Percentiles rank a stretch among this genome's conserved stretches.
phyloP scores from a whole-genome alignment of 2,329 filamentous ascomycete species.

The Simplicillium sp. region DNA sequence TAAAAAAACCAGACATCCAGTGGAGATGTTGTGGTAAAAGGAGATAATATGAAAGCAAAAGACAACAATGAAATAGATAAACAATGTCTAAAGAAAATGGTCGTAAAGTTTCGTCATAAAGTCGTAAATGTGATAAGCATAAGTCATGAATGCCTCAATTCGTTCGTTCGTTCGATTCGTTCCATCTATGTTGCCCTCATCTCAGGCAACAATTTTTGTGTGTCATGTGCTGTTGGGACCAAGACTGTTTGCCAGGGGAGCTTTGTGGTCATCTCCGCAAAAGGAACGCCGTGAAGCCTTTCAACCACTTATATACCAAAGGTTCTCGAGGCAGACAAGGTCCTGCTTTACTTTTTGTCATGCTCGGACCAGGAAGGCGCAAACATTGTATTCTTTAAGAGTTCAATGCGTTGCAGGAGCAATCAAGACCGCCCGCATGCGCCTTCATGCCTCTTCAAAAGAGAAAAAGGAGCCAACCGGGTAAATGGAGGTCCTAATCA shows the following conservation, averaged over 20 bases:
- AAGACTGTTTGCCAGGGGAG: too few relatives aligned
- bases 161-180: conserved; percentile 5
- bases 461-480: too few relatives aligned
- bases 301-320: conserved; percentile 21
- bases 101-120: conserved; percentile 15
- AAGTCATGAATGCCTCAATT: conserved; percentile 8
- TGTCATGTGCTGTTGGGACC: too few relatives aligned
- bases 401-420: too few relatives aligned
- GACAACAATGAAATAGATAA: background rate
- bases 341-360: conserved; percentile 1
- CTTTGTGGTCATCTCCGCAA: conserved; percentile 17
- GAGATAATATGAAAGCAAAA: background rate
- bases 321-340: too few relatives aligned
- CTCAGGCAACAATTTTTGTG: background rate
- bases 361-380: too few relatives aligned
- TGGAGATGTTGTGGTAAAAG: too few relatives aligned
- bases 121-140: conserved; percentile 11
- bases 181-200: conserved; percentile 2
- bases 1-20: too few relatives aligned
- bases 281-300: conserved; percentile 26
- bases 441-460: too few relatives aligned
- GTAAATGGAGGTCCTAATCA: conserved; percentile 27
- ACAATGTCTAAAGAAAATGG: conserved; percentile 8
- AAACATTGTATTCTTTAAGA: too few relatives aligned
- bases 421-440: too few relatives aligned